These are phyloP conservation scores for Solanum peruvianum DNA, from an alignment of 257 asterid genomes.

Conservation along the genomic window DNA sequence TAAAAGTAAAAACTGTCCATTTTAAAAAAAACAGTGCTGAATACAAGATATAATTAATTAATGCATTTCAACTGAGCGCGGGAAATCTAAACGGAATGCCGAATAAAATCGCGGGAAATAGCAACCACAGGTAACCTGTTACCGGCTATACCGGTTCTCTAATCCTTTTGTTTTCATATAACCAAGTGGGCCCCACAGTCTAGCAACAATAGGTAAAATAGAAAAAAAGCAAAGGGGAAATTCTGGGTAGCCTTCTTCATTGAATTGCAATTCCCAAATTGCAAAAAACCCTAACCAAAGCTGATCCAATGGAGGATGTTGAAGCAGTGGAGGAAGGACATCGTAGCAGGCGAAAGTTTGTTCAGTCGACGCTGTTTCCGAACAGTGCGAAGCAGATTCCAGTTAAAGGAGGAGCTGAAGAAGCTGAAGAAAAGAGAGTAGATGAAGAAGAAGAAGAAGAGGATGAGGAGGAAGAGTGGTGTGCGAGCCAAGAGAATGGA, in stretches of 20 bases:
- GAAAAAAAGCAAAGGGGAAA: background rate
- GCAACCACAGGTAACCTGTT: background rate
- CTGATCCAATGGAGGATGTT: conserved; percentile 1
- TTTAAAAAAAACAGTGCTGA: background rate
- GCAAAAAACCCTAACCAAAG: background rate
- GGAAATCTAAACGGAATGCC: background rate
- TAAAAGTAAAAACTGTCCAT: background rate
- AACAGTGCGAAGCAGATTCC: conserved; percentile 18
- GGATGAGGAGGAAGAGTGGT: conserved; percentile 36
- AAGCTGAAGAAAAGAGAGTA: background rate
- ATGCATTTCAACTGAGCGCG: background rate
- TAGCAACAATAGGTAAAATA: background rate
- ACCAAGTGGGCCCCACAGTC: background rate
- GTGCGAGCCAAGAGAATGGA: conserved; percentile 11
- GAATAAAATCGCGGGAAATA: background rate
- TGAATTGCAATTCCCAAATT: background rate
- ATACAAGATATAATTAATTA: background rate
- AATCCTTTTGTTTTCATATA: background rate
- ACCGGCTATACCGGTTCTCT: background rate
- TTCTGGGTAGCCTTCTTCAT: background rate
- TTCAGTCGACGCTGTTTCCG: conserved; percentile 65
- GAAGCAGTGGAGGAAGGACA: background rate
- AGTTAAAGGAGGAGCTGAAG: conserved; percentile 7
- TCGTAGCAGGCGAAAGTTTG: conserved; percentile 44
- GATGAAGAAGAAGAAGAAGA: background rate